Evolutionary conservation across 208 protist species (phyloP).

Genomic region (Zelonia costaricensis): DNA sequence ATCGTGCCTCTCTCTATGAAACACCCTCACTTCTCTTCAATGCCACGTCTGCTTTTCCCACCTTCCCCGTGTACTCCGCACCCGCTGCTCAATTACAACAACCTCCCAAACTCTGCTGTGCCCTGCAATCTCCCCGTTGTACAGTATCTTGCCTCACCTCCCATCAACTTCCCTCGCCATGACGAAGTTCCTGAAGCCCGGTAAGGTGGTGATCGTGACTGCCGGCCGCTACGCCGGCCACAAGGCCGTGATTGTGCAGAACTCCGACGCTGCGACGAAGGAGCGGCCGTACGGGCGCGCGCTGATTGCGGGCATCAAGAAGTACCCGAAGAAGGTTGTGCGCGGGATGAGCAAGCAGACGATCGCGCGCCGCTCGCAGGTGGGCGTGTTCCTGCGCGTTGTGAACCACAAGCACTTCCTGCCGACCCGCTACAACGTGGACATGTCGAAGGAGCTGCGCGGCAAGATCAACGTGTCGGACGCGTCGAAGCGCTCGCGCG

Average conservation of each 20-base stretch:
- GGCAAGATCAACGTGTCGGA: conserved; percentile 93
- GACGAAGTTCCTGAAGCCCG: conserved; percentile 96
- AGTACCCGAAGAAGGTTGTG: conserved; percentile 94
- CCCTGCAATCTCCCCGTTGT: too few species aligned
- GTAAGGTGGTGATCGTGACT: conserved; percentile 98
- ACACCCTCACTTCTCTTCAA: too few species aligned
- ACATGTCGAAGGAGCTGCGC: conserved; percentile 90
- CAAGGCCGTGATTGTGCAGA: conserved; percentile 98
- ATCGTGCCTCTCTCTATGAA: too few species aligned
- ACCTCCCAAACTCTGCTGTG: too few species aligned
- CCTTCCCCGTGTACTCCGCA: too few species aligned
- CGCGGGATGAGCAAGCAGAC: conserved; percentile 94
- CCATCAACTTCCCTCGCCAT: conserved; percentile 12
- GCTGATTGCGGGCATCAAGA: conserved; percentile 96
- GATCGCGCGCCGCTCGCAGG: conserved; percentile 88
- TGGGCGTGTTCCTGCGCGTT: conserved; percentile 97
- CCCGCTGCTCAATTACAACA: too few species aligned
- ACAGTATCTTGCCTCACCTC: not conserved
- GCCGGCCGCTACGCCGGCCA: conserved; percentile 97
- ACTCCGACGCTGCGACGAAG: conserved; percentile 90
- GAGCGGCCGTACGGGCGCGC: conserved; percentile 94
- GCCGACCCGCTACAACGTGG: conserved; percentile 96
- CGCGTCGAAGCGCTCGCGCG: conserved; percentile 87
- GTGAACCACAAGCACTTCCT: conserved; percentile 99
- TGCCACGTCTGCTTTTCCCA: too few species aligned